A percentile compares a stretch with the other conserved stretches of the same genome.
phyloP scores from a whole-genome alignment of 2,329 filamentous ascomycete species.

The Aspergillus sp. region DNA sequence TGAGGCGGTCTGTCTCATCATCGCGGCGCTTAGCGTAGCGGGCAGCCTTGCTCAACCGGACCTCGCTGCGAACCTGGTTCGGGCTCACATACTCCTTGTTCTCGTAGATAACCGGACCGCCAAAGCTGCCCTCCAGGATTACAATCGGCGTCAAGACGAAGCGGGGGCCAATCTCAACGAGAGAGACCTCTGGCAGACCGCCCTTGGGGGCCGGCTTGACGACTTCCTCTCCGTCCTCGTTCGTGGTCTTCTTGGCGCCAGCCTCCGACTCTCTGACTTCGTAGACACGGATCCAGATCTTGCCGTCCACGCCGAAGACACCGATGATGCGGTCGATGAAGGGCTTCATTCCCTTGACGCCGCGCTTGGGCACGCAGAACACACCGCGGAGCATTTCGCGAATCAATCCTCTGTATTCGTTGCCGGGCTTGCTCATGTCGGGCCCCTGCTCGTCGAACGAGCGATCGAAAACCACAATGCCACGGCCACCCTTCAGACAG shows the following conservation, averaged over 20 bases:
- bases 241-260: slow-evolving; percentile 47
- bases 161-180: slow-evolving; percentile 91
- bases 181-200: slow-evolving; percentile 69
- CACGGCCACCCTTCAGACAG: slow-evolving; percentile 88
- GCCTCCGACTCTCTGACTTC: slow-evolving; percentile 84
- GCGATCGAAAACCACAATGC: slow-evolving; percentile 86
- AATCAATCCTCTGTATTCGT: slow-evolving; percentile 51
- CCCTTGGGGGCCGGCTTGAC: slow-evolving; percentile 40
- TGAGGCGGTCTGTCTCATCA: slow-evolving; percentile 67
- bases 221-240: slow-evolving; percentile 38
- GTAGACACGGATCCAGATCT: slow-evolving; percentile 95
- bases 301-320: slow-evolving; percentile 86
- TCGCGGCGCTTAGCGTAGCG: slow-evolving; percentile 77
- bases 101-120: slow-evolving; percentile 95
- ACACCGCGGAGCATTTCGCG: slow-evolving; percentile 87
- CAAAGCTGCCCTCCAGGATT: slow-evolving; percentile 92
- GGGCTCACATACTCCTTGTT: slow-evolving; percentile 97
- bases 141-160: slow-evolving; percentile 93
- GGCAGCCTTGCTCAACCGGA: slow-evolving; percentile 72
- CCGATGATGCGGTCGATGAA: slow-evolving; percentile 95
- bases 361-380: slow-evolving; percentile 83
- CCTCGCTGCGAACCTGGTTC: slow-evolving; percentile 85
- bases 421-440: slow-evolving; percentile 63
- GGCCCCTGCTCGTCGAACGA: slow-evolving; percentile 75
- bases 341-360: slow-evolving; percentile 85